Percentiles rank a stretch among this genome's conserved stretches.
phyloP scores from a whole-genome alignment of 805 yeast species.

The Metschnikowia reukaufii region DNA sequence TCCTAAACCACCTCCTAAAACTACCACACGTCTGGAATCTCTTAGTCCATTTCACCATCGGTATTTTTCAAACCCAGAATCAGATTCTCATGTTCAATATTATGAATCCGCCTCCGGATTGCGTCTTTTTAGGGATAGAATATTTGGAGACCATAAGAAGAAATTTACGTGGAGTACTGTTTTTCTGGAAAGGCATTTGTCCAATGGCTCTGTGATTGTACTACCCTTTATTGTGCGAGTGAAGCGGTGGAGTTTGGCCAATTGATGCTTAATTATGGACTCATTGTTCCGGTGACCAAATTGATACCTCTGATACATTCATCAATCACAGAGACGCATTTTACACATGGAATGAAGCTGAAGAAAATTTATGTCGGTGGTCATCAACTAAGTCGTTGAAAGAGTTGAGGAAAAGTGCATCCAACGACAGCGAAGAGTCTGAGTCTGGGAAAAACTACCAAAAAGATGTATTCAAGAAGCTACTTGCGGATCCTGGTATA shows the following conservation, averaged over 20 bases:
- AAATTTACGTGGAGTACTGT: constrained; percentile 39
- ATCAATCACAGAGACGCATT: constrained; percentile 36
- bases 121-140: constrained; percentile 50
- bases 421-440: neutral
- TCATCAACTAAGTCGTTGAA: constrained; percentile 9
- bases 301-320: constrained; percentile 27
- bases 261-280: constrained; percentile 45
- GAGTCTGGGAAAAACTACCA: neutral
- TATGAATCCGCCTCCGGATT: constrained; percentile 67
- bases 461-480: constrained; percentile 27
- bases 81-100: constrained; percentile 78
- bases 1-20: neutral
- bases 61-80: constrained; percentile 85
- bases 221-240: constrained; percentile 56
- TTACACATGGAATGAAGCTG: constrained; percentile 43
- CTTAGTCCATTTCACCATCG: constrained; percentile 63
- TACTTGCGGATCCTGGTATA: constrained; percentile 74
- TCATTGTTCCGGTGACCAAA: constrained; percentile 48
- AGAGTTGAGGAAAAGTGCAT: neutral
- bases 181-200: constrained; percentile 74
- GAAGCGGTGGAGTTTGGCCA: constrained; percentile 57
- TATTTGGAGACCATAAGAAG: constrained; percentile 27
- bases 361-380: constrained; percentile 43
- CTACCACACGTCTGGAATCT: neutral
- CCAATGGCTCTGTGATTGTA: constrained; percentile 91